Evolutionary conservation across 805 yeast genomes (phyloP), one percentile per base, ranked within the genome.

Genomic region (Saccharomyces jurei): DNA sequence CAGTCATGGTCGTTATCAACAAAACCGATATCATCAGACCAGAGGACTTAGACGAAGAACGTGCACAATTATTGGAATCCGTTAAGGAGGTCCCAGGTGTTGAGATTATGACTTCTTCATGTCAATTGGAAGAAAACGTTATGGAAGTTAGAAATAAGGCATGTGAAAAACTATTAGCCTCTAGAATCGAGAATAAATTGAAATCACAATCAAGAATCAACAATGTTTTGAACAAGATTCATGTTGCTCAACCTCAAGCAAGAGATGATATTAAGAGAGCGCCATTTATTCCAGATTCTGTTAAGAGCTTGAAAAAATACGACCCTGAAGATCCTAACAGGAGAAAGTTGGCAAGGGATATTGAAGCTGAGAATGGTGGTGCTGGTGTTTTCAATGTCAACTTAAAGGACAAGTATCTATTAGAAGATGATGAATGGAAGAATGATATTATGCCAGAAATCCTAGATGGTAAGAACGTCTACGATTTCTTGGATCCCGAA

Each of bases 361-460:
- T 90, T 58, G 99, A 94, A 76, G 86, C 80, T 50, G 97, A 87
- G 70, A 89, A 94, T 66, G 99, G 99, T 69, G 99, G 99, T 70
- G 97, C 99, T 48, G 99, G 99, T 79, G 99, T 94, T 36, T 94
- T 76, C 79, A 94, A 90, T 76, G 82, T 94, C 69, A 90, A 94
- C 76, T 78, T 94, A 75, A 89, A 90, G 71, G 98, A 92, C 68
- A 87, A 85, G 67, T 94, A 95, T 73, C 63, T 94, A 58, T 78
- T 94, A 63, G 99, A 92, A 63, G 92, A 94, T 69, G 98, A 92
- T 52, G 95, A 89, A 60, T 94, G 99, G 99, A 92, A 92, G 80
- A 83, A 89, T 62, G 99, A 94, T 73, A 80, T 86, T 58, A 89
- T 94, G 89, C 99, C 99, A 28, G 99, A 94, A 77, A 80, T 94